These are phyloP conservation scores for Prototheca cutis DNA, from an alignment of 163 green algal species.

Conservation along the genomic window DNA sequence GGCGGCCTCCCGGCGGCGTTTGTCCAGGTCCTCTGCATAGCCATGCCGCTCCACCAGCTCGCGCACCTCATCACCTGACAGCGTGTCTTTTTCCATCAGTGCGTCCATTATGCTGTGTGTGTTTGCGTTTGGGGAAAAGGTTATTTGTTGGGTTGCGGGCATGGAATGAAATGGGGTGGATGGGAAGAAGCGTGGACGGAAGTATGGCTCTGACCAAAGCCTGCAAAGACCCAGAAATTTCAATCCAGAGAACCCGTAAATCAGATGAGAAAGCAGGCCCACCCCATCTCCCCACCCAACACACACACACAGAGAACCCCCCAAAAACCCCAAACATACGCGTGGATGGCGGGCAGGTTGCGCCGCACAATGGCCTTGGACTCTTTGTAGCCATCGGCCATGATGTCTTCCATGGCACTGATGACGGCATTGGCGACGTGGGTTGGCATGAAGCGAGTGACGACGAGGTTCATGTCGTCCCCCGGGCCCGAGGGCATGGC, in stretches of 20 bases:
- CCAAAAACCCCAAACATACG: neutral
- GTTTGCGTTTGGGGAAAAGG: too few species aligned
- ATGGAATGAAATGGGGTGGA: neutral
- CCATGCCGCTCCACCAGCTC: slow-evolving; percentile 45
- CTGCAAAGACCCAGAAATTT: neutral
- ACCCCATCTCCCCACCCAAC: neutral
- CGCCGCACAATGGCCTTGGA: slow-evolving; percentile 45
- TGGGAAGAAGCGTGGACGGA: too few species aligned
- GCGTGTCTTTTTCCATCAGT: slow-evolving; percentile 19
- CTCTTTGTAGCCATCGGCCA: slow-evolving; percentile 25
- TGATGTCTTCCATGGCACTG: slow-evolving; percentile 2
- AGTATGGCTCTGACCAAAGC: neutral
- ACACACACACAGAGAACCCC: neutral
- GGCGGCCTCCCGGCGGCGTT: slow-evolving; percentile 3
- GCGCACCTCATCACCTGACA: slow-evolving; percentile 38
- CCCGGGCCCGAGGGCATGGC: neutral
- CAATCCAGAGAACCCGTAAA: neutral
- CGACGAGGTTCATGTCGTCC: neutral
- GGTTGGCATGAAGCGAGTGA: neutral
- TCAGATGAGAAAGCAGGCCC: neutral
- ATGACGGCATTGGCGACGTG: neutral
- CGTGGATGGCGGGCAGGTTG: slow-evolving; percentile 42
- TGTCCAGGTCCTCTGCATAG: slow-evolving; percentile 33
- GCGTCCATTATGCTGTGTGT: slow-evolving; percentile 21
- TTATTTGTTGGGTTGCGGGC: neutral